phyloP scores from a whole-genome alignment of 352 stramenopile species.

The Globisporangium spinosum region DNA sequence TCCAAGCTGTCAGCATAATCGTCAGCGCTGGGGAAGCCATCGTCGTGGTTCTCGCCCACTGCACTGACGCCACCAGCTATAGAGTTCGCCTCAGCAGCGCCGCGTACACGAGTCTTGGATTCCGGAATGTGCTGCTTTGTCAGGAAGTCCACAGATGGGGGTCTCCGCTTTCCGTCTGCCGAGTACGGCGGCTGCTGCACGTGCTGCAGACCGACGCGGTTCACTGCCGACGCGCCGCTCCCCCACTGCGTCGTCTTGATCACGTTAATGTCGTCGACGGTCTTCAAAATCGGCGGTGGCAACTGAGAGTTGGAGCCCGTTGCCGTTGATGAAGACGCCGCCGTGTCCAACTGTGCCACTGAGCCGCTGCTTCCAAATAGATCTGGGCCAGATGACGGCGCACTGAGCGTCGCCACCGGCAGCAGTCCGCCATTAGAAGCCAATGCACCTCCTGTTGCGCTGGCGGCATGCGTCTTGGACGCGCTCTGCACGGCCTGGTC shows the following conservation, averaged over 20 bases:
- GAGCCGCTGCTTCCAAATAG: conserved; percentile 11
- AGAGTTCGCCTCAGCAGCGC: neutral
- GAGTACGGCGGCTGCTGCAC: conserved; percentile 23
- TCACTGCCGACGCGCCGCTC: neutral
- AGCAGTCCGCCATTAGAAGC: neutral
- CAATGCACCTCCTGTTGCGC: neutral
- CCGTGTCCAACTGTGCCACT: neutral
- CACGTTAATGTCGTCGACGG: conserved; percentile 30
- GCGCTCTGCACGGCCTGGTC: conserved; percentile 63
- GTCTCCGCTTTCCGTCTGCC: conserved; percentile 20
- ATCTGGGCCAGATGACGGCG: neutral
- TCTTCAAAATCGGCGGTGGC: neutral
- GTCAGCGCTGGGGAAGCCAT: neutral
- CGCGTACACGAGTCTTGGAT: neutral
- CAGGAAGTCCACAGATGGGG: conserved; percentile 3
- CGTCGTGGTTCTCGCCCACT: neutral
- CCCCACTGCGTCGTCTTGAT: conserved; percentile 21
- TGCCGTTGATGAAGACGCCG: neutral
- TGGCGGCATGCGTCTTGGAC: conserved; percentile 3
- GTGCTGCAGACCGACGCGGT: conserved; percentile 8
- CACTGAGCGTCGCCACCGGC: neutral
- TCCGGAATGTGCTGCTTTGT: neutral
- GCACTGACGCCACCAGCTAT: neutral
- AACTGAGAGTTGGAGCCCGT: neutral
- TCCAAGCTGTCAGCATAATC: neutral